A percentile compares a stretch with the other conserved stretches of the same genome.
phyloP scores from a whole-genome alignment of 192 early-diverging fungal genomes.

The Coemansia sp. region DNA sequence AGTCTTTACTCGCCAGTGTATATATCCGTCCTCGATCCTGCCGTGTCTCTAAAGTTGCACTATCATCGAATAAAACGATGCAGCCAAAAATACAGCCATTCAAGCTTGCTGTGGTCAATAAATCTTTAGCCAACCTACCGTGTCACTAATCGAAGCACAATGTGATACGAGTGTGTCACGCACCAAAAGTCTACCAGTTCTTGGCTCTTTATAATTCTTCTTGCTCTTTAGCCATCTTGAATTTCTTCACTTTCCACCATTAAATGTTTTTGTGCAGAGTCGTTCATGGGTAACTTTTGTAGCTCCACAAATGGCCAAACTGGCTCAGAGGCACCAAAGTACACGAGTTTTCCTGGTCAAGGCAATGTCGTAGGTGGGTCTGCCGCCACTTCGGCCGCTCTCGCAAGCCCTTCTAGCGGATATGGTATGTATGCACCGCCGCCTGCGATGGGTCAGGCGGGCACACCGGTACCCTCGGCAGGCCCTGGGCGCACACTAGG shows the following conservation, averaged over 20 bases:
- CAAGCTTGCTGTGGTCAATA: not conserved
- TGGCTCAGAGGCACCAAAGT: not conserved
- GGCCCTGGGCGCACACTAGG: conserved; percentile 7
- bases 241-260: not conserved
- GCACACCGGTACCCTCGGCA: not conserved
- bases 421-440: not conserved
- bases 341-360: conserved; percentile 1
- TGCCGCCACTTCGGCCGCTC: not conserved
- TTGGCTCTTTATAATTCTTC: not conserved
- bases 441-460: not conserved
- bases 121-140: not conserved
- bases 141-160: not conserved
- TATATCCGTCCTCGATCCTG: not conserved
- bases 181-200: not conserved
- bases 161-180: not conserved
- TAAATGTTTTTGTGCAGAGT: not conserved
- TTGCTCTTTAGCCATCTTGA: not conserved
- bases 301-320: not conserved
- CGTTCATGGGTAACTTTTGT: not conserved
- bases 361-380: conserved; percentile 3
- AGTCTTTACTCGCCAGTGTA: not conserved
- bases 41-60: not conserved
- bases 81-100: not conserved
- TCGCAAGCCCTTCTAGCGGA: not conserved
- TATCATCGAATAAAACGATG: not conserved